Conservation (phyloP, 768 basidiomycete species). For the Amyloporia xantha region DNA sequence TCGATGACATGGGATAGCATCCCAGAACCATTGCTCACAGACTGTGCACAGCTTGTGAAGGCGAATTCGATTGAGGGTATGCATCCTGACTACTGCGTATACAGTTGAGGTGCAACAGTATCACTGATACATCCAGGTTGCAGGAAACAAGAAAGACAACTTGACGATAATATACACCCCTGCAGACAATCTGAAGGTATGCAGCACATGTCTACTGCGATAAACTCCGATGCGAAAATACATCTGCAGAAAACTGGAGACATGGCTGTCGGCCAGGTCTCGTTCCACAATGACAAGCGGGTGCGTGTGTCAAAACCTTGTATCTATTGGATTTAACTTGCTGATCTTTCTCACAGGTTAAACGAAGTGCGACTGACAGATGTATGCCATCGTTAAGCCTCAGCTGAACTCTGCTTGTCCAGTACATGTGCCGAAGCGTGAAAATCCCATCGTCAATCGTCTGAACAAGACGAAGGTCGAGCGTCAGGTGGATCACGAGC, state of each 20-base stretch:
- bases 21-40: conserved; percentile 67
- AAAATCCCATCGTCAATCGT: conserved; percentile 87
- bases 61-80: conserved; percentile 95
- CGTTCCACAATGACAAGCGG: conserved; percentile 87
- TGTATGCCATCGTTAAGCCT: neutral
- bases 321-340: neutral
- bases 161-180: conserved; percentile 93
- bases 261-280: conserved; percentile 95
- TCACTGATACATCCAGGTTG: conserved; percentile 2
- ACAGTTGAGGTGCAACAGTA: neutral
- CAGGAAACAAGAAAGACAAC: conserved; percentile 95
- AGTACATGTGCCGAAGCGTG: conserved; percentile 77
- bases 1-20: conserved; percentile 87
- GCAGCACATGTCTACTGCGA: conserved; percentile 7
- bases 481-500: conserved; percentile 83
- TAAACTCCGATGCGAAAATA: neutral
- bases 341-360: conserved; percentile 45
- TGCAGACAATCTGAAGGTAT: conserved; percentile 83
- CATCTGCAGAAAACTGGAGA: conserved; percentile 83
- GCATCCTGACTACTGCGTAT: conserved; percentile 1
- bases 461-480: conserved; percentile 91
- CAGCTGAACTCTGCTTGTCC: neutral
- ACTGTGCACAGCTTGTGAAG: conserved; percentile 94
- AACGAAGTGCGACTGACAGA: conserved; percentile 47
- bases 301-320: conserved; percentile 32